Evolutionary conservation across 208 protist species (phyloP), one percentile per base, ranked within the genome.

Genomic region (Lotmaria passim): DNA sequence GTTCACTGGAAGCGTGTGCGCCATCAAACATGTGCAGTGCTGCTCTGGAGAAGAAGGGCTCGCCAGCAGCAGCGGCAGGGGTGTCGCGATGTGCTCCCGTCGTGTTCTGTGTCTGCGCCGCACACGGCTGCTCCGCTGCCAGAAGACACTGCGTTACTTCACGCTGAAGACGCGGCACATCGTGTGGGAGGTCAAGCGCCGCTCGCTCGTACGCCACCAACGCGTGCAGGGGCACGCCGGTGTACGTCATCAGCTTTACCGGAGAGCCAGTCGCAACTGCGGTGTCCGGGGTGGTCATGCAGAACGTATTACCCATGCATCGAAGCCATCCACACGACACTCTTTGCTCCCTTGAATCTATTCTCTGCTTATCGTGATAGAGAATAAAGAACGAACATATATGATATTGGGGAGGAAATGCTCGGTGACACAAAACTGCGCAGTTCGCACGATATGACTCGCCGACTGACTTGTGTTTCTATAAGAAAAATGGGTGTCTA

Each of bases 121-220:
- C 21, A 3, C n/a, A 21, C 26, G 6, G 39, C 5, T 64, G 28
- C 28, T 41, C 11, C 10, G 30, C 60, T 3, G 47, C 43, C 1
- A 14, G 38, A 2, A 66, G 47, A 0, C 46, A 47, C 23, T 44
- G 46, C 38, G 21, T 23, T 0, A 26, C 55, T 2, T 30, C 19
- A 12, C 14, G 26, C 19, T 34, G 50, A 2, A 71, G 51, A 41
- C 4, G 8, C 11, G 15, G 10, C 0, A 33, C 31, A 26, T 68
- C 46, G 44, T 66, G 75, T 19, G 63, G 57, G 26, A 75, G 31
- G 33, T 52, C 68, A 7, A 83, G 72, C 19, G 58, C 64, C 21
- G 59, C 68, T n/a, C 78, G 72, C 62, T 89, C 83, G 30, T 79
- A 89, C 28, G 78, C 73, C 14, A 81, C 70, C 17, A 89, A 50